Conservation (phyloP, 768 basidiomycete species). For the Lactifluus subvellereus region DNA sequence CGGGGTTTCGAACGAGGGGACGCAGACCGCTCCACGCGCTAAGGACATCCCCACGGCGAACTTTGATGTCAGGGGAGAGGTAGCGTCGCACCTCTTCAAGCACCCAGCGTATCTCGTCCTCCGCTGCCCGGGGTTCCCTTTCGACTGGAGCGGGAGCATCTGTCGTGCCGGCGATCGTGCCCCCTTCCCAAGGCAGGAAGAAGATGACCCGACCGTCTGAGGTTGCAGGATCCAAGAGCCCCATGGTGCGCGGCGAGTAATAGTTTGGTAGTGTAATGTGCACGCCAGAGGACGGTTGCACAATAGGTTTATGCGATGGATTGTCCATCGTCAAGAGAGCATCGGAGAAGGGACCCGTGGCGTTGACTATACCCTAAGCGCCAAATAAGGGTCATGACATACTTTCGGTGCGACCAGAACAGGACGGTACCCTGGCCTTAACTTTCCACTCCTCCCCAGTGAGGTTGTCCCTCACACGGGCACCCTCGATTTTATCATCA, state of each 20-base stretch:
- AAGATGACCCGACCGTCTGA: slow-evolving; percentile 97
- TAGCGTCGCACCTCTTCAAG: slow-evolving; percentile 89
- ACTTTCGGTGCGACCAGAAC: not conserved
- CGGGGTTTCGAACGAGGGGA: slow-evolving; percentile 82
- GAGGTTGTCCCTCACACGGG: slow-evolving; percentile 71
- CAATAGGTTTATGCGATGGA: slow-evolving; percentile 73
- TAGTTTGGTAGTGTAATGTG: slow-evolving; percentile 98
- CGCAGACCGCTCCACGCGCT: slow-evolving; percentile 93
- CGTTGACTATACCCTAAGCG: slow-evolving; percentile 82
- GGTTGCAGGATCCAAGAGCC: slow-evolving; percentile 90
- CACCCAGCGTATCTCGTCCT: slow-evolving; percentile 97
- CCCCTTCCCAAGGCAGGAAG: slow-evolving; percentile 98
- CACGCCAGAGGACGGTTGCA: slow-evolving; percentile 87
- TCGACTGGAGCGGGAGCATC: slow-evolving; percentile 73
- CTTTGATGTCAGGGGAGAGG: slow-evolving; percentile 86
- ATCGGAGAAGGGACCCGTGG: slow-evolving; percentile 93
- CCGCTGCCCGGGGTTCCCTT: slow-evolving; percentile 71
- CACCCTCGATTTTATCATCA: slow-evolving; percentile 63
- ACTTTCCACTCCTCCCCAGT: slow-evolving; percentile 81
- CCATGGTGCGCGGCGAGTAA: slow-evolving; percentile 93
- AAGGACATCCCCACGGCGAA: slow-evolving; percentile 89
- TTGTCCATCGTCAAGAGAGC: slow-evolving; percentile 77
- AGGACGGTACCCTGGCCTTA: slow-evolving; percentile 57
- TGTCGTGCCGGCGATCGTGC: slow-evolving; percentile 95
- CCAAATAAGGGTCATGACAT: not conserved